Conservation (phyloP, 2,329 filamentous ascomycete species). For the Colletotrichum abscissum region DNA sequence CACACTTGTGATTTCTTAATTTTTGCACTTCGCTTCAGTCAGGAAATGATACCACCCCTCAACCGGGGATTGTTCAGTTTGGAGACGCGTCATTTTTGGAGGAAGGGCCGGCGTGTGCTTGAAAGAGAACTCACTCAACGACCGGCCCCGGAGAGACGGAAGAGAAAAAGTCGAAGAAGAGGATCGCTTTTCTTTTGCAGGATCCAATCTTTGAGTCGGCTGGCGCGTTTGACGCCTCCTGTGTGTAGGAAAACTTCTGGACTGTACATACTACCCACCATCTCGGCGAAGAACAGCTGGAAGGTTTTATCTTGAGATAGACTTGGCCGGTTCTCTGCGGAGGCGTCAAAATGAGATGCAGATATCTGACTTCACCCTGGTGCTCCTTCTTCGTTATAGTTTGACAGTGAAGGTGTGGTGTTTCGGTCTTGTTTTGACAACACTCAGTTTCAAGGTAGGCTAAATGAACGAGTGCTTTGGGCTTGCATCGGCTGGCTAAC, state of each 20-base stretch:
- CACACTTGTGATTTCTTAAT: neutral
- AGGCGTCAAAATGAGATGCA: constrained; percentile 18
- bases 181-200: neutral
- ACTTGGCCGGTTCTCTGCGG: neutral
- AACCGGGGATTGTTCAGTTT: constrained; percentile 22
- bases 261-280: constrained; percentile 23
- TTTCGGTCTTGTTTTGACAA: neutral
- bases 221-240: constrained; percentile 15
- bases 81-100: constrained; percentile 5
- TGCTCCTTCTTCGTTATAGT: neutral
- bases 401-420: too few species aligned
- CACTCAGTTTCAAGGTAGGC: neutral
- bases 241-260: constrained; percentile 6
- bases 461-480: neutral
- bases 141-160: neutral
- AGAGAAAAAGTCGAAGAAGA: neutral
- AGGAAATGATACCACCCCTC: constrained; percentile 38
- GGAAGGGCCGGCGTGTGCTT: neutral
- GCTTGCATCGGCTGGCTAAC: too few species aligned
- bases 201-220: neutral
- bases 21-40: constrained; percentile 34
- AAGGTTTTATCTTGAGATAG: neutral
- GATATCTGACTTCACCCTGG: constrained; percentile 18
- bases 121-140: neutral
- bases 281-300: neutral